Evolutionary conservation across 345 rosid genomes (phyloP), one percentile per base, ranked within the genome.

Genomic region (Gossypium turneri): DNA sequence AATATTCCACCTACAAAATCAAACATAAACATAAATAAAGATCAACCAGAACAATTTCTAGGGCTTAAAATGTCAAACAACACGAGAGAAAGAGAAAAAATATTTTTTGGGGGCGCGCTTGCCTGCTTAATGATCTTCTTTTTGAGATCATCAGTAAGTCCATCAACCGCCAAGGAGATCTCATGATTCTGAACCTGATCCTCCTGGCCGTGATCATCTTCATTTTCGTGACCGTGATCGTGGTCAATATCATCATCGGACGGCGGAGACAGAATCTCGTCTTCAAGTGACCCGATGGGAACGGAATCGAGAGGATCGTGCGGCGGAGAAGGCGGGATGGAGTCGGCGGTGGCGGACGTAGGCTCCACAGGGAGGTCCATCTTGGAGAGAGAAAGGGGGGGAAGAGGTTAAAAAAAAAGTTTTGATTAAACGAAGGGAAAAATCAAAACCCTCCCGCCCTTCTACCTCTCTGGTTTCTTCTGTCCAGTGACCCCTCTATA

Each of bases 1-100:
- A 94, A 59, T 92, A 90, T 67, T 94, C 97, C 76, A 87, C 98
- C 98, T 94, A 73, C 77, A 85, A 75, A 55, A 74, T n/a, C 25
- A 15, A 8, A 12, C 69, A 52, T 6, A 19, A 47, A 73, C 7
- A 48, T 2, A 3, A 4, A 41, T 19, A 10, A 20, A 25, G 41
- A 27, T 70, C 47, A n/a, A 67, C 2, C 45, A 50, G 19, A 56
- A 17, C 25, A 48, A 1, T 29, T 70, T 75, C 73, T 27, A 75
- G 34, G 38, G 7, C 65, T 64, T 47, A 44, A 34, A 43, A 67
- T 67, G 15, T 34, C n/a, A 72, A 41, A 24, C 22, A 51, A 53
- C 25, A 50, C 48, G 29, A 56, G 13, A 56, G 41, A 57, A 58
- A 57, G 55, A 69, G 41, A 34, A 34, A 34, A 34, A 34, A 34